These are phyloP conservation scores for Secale cereale DNA, from an alignment of 176 grass and related monocot genomes.

Conservation along the genomic window DNA sequence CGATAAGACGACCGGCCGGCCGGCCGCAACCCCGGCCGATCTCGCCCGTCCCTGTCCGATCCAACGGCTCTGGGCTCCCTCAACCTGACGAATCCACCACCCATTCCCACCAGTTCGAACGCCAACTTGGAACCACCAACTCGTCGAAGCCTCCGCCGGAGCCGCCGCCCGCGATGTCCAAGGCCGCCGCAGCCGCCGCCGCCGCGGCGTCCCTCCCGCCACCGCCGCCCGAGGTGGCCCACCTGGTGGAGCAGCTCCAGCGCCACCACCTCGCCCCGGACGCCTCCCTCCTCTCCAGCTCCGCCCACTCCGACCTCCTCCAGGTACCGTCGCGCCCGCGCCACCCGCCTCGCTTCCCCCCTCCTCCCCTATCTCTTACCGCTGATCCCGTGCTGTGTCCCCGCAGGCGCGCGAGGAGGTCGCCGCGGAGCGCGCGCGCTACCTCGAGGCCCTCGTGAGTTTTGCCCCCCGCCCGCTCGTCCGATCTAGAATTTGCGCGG, in stretches of 20 bases:
- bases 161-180: constrained; percentile 51
- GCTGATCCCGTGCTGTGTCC: neutral
- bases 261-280: constrained; percentile 92
- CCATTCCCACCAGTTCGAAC: neutral
- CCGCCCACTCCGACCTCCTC: constrained; percentile 69
- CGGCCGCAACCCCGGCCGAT: neutral
- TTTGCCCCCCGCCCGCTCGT: neutral
- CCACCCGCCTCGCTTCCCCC: neutral
- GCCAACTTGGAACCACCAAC: too few relatives aligned
- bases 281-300: constrained; percentile 81
- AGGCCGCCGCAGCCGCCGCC: constrained; percentile 51
- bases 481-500: constrained; percentile 12
- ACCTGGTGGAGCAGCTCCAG: constrained; percentile 87
- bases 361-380: neutral
- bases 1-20: neutral
- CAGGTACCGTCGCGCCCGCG: constrained; percentile 40
- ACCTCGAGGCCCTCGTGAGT: constrained; percentile 89
- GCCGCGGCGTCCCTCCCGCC: constrained; percentile 50
- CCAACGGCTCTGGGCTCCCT: neutral
- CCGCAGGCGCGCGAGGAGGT: constrained; percentile 87
- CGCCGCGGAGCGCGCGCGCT: constrained; percentile 62
- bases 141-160: neutral
- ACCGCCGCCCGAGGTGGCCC: constrained; percentile 62
- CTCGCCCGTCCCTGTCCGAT: neutral
- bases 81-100: neutral